Base-by-base conservation (phyloP, 352 stramenopile species). In the Phytophthora foliorum region DNA sequence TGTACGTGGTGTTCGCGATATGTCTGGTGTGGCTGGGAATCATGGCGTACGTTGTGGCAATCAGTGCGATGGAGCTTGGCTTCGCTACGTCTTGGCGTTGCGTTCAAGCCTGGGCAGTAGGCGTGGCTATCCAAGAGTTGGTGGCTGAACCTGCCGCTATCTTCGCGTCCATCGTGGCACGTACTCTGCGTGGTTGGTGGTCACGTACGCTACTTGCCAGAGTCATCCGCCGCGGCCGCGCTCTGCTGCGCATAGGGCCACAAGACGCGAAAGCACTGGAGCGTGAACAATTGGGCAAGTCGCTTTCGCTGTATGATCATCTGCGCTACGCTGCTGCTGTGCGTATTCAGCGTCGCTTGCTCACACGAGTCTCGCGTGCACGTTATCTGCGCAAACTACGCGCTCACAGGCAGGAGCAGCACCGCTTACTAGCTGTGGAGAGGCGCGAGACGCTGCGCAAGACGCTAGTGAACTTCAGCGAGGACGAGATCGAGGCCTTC, bases 281-380 rank as follows among this genome's bases (percentile, higher is more conserved):
- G 8, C 56, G 38, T 11, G 68, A 75, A 14, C 63, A 77, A 29
- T 48, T 70, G 0, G 63, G 63, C 2, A 77, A 77, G 19, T 89
- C 81, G 6, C 66, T 91, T 38, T 85, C 76, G 45, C 72, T 92
- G 41, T 94, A 92, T 69, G 81, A 91, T 45, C 81, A 78, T 36
- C 87, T 94, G 22, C 84, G 86, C 0, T 90, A 81, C 62, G 87
- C 85, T 50, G 82, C 84, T 5, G 80, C 86, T 0, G 81, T 91
- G 10, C 77, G 82, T 11, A 86, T 94, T 36, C 86, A 94, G 54
- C 82, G 81, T 16, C 77, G 81, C 0, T 61, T 92, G 51, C 60
- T 90, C 25, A 90, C 84, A 9, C 72, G 78, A n/a, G 64, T 89
- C 17, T 81, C 69, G 1, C 79, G 86, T 1, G 60, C 68, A 7